phyloP scores from a whole-genome alignment of 2,329 filamentous ascomycete species.

The Gnomoniopsis smithogilvyi region DNA sequence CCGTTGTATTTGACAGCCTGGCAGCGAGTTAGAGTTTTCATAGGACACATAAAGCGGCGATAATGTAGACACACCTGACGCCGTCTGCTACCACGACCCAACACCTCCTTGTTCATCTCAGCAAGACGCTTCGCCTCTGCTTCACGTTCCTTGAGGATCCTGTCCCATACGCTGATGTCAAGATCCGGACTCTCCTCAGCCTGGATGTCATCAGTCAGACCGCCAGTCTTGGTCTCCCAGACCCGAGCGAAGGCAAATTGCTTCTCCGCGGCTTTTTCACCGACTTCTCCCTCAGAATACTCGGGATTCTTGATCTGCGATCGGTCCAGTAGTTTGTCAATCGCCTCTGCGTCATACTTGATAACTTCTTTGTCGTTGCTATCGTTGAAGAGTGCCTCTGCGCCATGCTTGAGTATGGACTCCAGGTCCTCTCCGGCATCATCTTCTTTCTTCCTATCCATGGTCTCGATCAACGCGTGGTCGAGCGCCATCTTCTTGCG shows the following conservation, averaged over 20 bases:
- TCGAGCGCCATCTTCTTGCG: conserved; percentile 95
- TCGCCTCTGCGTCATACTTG: conserved; percentile 72
- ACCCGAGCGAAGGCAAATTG: conserved; percentile 89
- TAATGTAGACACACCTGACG: conserved; percentile 43
- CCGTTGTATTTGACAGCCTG: conserved; percentile 18
- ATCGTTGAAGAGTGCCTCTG: conserved; percentile 80
- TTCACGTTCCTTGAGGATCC: conserved; percentile 81
- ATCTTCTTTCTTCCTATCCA: conserved; percentile 69
- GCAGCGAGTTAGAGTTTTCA: conserved; percentile 1
- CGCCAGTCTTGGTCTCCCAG: conserved; percentile 79
- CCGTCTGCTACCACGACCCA: conserved; percentile 81
- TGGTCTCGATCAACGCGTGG: conserved; percentile 87
- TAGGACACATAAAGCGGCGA: no score
- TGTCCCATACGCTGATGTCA: conserved; percentile 79
- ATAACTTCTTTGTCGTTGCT: conserved; percentile 69
- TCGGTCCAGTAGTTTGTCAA: conserved; percentile 90
- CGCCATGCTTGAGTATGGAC: conserved; percentile 83
- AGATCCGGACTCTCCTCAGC: conserved; percentile 51
- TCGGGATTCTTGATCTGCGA: conserved; percentile 73
- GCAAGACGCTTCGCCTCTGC: conserved; percentile 71
- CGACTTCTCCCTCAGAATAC: conserved; percentile 51
- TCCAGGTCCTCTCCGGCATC: conserved; percentile 77
- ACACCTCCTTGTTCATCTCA: conserved; percentile 64
- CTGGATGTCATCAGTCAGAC: conserved; percentile 61
- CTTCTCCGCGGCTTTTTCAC: conserved; percentile 56